These are phyloP conservation scores for Torrubiellomyces zombiae DNA, from an alignment of 2,329 filamentous ascomycete species.

Conservation along the genomic window DNA sequence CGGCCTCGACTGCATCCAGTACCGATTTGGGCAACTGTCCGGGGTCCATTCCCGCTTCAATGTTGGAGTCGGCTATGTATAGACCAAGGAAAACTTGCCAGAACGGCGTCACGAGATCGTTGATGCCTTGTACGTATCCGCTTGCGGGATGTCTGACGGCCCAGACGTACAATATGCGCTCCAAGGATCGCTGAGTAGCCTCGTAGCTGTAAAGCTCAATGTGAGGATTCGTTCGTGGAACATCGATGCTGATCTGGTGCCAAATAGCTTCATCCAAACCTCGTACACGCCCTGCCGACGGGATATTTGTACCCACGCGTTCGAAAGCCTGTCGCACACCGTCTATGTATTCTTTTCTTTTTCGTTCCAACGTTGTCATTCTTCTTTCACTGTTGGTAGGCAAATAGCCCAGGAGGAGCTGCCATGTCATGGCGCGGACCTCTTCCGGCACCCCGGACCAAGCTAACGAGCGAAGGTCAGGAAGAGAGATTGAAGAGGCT, in stretches of 20 bases:
- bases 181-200: slow-evolving; percentile 83
- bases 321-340: slow-evolving; percentile 65
- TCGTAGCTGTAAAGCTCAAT: slow-evolving; percentile 91
- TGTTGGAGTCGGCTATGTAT: slow-evolving; percentile 87
- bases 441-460: slow-evolving; percentile 94
- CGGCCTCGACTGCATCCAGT: slow-evolving; percentile 89
- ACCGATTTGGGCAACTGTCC: slow-evolving; percentile 83
- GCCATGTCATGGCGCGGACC: slow-evolving; percentile 98
- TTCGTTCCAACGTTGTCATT: slow-evolving; percentile 77
- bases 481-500: slow-evolving; percentile 71
- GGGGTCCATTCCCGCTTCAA: slow-evolving; percentile 91
- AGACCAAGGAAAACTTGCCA: slow-evolving; percentile 93
- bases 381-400: slow-evolving; percentile 92
- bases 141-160: slow-evolving; percentile 93
- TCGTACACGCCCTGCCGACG: slow-evolving; percentile 28
- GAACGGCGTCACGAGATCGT: slow-evolving; percentile 92
- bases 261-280: slow-evolving; percentile 94
- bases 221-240: slow-evolving; percentile 90
- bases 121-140: slow-evolving; percentile 97
- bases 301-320: slow-evolving; percentile 33
- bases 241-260: slow-evolving; percentile 98
- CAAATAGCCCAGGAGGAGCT: slow-evolving; percentile 83
- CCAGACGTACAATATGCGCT: slow-evolving; percentile 94
- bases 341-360: slow-evolving; percentile 91
- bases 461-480: slow-evolving; percentile 68